Evolutionary conservation across 1,284 basidiomycete species (phyloP), one percentile per base, ranked within the genome.

Genomic region (Cutaneotrichosporon cavernicola): DNA sequence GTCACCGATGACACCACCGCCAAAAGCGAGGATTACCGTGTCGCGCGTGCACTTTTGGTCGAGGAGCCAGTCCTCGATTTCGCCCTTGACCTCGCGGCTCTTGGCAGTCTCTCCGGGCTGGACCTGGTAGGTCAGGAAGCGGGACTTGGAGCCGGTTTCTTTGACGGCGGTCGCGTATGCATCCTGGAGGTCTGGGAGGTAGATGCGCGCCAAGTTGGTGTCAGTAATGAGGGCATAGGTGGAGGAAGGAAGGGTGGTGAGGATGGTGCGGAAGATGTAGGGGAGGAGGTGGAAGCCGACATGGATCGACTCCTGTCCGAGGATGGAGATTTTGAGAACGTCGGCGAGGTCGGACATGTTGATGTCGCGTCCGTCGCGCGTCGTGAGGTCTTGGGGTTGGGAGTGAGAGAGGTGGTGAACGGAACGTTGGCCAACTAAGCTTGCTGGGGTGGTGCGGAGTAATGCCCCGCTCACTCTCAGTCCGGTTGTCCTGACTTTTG

Each of bases 1-100:
- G 81, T 99, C 96, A 30, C 92, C 97, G 70, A 99, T 92, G 66
- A 99, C 96, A 59, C 96, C 96, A 46, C 96, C 96, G 30, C 96
- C 96, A 36, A 99, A 86, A 0, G 96, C 96, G 59, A 99, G 83
- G 65, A 98, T 84, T 69, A 98, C 92, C 4, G 92, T 96, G 78
- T 97, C 96, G 64, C 96, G 84, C 2, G 95, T 97, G 78, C 94
- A 96, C 76, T 88, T 87, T 74, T 95, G 87, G 38, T 89, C 84
- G 62, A 99, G 84, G 65, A 99, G 83, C 83, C 90, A 98, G 81
- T 99, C 96, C 78, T 99, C 96, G 72, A 99, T 90, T 61, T 88
- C 85, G 5, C 92, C 94, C 81, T 99, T 99, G 65, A 91, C 91
- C 72, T 91, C 86, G 58, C 97, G 86, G 69, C 89, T 90, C 82